Evolutionary conservation across 768 basidiomycete species (phyloP).

Genomic region (Mycena venus): DNA sequence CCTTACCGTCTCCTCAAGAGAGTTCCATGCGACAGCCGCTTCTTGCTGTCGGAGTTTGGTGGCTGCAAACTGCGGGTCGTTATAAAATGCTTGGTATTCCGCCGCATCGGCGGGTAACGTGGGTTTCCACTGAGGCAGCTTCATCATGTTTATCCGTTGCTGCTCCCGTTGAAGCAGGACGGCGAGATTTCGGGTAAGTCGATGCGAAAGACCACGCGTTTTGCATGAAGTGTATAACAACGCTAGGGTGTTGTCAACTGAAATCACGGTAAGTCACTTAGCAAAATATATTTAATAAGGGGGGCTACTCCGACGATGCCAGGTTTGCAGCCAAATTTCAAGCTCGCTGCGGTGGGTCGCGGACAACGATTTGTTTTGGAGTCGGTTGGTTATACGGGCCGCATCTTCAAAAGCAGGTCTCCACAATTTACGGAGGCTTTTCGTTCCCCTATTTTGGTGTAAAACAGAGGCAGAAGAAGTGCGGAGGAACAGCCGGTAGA

Average conservation of each 20-base stretch:
- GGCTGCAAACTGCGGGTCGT: slow-evolving; percentile 25
- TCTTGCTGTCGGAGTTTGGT: slow-evolving; percentile 33
- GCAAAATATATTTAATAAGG: not conserved
- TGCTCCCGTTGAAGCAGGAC: slow-evolving; percentile 53
- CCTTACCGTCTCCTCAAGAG: slow-evolving; percentile 65
- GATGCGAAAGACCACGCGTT: slow-evolving; percentile 74
- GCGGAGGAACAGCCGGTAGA: slow-evolving; percentile 73
- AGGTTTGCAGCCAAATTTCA: slow-evolving; percentile 60
- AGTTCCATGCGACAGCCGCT: slow-evolving; percentile 49
- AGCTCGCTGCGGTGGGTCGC: slow-evolving; percentile 44
- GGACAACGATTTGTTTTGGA: slow-evolving; percentile 48
- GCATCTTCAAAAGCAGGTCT: slow-evolving; percentile 69
- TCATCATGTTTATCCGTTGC: slow-evolving; percentile 40
- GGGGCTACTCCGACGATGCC: slow-evolving; percentile 69
- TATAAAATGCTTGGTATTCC: slow-evolving; percentile 32
- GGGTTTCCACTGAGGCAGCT: slow-evolving; percentile 53
- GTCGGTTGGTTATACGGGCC: slow-evolving; percentile 54
- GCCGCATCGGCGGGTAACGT: slow-evolving; percentile 39
- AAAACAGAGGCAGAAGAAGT: slow-evolving; percentile 70
- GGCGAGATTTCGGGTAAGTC: slow-evolving; percentile 68
- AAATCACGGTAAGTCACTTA: not conserved
- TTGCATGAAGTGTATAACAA: slow-evolving; percentile 73
- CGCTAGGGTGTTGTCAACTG: slow-evolving; percentile 79
- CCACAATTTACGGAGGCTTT: slow-evolving; percentile 62
- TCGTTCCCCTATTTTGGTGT: slow-evolving; percentile 59